These are phyloP conservation scores for Ascochyta rabiei DNA, from an alignment of 2,329 filamentous ascomycete species.

Conservation along the genomic window DNA sequence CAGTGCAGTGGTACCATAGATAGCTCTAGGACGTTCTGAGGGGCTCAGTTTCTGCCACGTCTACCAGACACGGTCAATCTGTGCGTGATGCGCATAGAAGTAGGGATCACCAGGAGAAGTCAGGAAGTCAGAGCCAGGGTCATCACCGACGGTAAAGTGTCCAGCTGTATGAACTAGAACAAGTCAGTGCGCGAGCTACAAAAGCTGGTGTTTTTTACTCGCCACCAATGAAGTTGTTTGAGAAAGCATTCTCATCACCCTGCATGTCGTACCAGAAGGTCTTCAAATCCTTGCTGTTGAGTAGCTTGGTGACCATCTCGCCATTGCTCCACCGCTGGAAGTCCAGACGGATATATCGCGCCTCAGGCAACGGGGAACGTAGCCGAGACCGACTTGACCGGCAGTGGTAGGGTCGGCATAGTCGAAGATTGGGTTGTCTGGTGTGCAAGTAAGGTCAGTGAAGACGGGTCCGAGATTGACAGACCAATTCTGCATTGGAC, in stretches of 20 bases:
- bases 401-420: constrained; percentile 30
- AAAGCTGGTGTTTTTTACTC: no score
- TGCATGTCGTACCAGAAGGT: constrained; percentile 51
- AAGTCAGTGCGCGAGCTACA: no score
- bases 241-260: constrained; percentile 35
- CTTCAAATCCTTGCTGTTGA: constrained; percentile 39
- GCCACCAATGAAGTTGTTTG: constrained; percentile 37
- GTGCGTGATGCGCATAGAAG: constrained; percentile 52
- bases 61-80: constrained; percentile 57
- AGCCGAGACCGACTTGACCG: constrained; percentile 26
- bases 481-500: constrained; percentile 56
- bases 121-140: constrained; percentile 53
- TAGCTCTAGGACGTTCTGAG: constrained; percentile 44
- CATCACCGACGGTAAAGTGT: constrained; percentile 53
- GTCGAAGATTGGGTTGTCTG: constrained; percentile 34
- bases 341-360: constrained; percentile 44
- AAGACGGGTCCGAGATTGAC: constrained; percentile 57
- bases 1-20: constrained; percentile 52
- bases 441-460: constrained; percentile 39
- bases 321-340: constrained; percentile 37
- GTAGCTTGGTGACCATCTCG: constrained; percentile 31
- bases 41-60: constrained; percentile 57
- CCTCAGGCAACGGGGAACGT: constrained; percentile 46
- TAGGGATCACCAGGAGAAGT: constrained; percentile 44
- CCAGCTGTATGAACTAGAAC: constrained; percentile 51